Evolutionary conservation across 1,284 basidiomycete genomes (phyloP).

Genomic region (Trichosporon coremiiforme): DNA sequence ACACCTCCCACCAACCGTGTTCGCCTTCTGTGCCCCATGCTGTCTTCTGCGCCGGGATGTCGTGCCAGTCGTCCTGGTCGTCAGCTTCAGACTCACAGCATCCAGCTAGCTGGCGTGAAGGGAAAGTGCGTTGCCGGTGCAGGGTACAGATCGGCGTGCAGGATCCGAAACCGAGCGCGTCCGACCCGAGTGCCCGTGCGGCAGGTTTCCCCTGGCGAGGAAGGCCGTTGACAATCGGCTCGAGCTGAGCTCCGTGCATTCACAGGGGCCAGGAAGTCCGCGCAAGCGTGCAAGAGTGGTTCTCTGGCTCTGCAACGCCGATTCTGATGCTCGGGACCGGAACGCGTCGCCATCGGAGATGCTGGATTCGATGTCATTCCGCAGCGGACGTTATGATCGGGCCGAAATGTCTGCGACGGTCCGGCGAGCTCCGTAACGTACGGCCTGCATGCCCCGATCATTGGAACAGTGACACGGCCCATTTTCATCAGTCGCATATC

Average conservation of each 20-base stretch:
- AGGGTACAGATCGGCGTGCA: not conserved
- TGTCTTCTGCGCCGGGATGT: constrained; percentile 50
- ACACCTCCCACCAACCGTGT: constrained; percentile 52
- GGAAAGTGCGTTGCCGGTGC: not conserved
- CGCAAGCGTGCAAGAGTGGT: not conserved
- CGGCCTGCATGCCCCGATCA: not conserved
- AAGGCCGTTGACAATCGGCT: not conserved
- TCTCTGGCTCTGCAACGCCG: not conserved
- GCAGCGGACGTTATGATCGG: not conserved
- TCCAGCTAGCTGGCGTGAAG: no score
- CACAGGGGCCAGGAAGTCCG: not conserved
- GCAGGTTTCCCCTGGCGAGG: not conserved
- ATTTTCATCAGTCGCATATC: not conserved
- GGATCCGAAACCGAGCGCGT: not conserved
- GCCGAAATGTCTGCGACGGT: not conserved
- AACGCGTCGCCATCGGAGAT: not conserved
- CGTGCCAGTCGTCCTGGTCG: constrained; percentile 51
- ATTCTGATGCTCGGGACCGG: not conserved
- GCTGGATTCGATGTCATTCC: constrained; percentile 7
- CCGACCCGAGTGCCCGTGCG: constrained; percentile 8
- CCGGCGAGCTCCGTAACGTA: not conserved
- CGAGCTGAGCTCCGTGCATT: not conserved
- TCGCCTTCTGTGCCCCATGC: constrained; percentile 53
- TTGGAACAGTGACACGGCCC: not conserved
- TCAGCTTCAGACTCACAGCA: constrained; percentile 15